Percentiles rank a stretch among this genome's conserved stretches.
Conservation (phyloP, 1,139 yeast genomes). For the Nadsonia commutata region DNA sequence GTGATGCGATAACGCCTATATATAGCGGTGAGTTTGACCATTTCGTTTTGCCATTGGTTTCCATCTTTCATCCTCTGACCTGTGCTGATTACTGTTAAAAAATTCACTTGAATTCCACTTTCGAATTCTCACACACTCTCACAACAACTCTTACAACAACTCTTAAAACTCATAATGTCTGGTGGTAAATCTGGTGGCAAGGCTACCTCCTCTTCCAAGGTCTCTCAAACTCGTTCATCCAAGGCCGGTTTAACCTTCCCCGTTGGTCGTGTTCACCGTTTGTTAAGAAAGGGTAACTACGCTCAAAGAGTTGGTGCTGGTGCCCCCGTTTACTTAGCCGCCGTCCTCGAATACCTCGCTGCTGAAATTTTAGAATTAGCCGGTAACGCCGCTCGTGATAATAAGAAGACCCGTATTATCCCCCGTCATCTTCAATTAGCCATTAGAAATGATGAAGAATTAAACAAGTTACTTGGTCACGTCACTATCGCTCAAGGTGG, state of each 20-base stretch:
- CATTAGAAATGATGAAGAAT: slow-evolving; percentile 95
- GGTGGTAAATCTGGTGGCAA: slow-evolving; percentile 95
- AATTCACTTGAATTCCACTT: slow-evolving; percentile 9
- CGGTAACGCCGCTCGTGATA: slow-evolving; percentile 97
- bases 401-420: slow-evolving; percentile 94
- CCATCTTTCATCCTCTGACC: slow-evolving; percentile 11
- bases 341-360: slow-evolving; percentile 89
- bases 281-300: slow-evolving; percentile 94
- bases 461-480: slow-evolving; percentile 85
- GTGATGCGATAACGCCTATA: too few relatives aligned
- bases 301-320: slow-evolving; percentile 99
- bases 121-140: neutral
- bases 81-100: slow-evolving; percentile 7
- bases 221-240: slow-evolving; percentile 93
- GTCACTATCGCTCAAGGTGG: slow-evolving; percentile 97
- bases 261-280: slow-evolving; percentile 98
- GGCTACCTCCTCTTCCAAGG: slow-evolving; percentile 82
- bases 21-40: neutral
- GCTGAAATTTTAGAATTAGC: slow-evolving; percentile 97
- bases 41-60: slow-evolving; percentile 7
- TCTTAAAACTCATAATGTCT: slow-evolving; percentile 44
- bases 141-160: slow-evolving; percentile 1
- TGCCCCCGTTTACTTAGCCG: slow-evolving; percentile 91
- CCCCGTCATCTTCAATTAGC: slow-evolving; percentile 98
- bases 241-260: slow-evolving; percentile 99